phyloP scores from a whole-genome alignment of 345 rosid genomes.

The Ricinus communis region DNA sequence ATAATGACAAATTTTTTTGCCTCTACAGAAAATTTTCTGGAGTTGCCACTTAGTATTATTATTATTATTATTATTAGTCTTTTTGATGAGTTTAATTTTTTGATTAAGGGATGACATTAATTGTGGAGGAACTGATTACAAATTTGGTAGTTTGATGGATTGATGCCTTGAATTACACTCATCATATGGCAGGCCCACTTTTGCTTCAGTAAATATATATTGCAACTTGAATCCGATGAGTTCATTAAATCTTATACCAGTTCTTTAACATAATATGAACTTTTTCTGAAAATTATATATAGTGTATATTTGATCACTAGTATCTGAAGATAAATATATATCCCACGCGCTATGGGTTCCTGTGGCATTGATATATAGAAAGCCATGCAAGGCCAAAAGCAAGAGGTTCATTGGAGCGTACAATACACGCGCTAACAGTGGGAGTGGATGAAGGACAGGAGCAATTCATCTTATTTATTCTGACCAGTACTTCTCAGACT shows the following conservation, averaged over 20 bases:
- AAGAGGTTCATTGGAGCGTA: not conserved
- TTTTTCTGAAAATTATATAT: too few relatives aligned
- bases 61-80: too few relatives aligned
- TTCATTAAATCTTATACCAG: not conserved
- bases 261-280: not conserved
- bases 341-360: not conserved
- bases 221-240: not conserved
- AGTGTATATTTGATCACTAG: too few relatives aligned
- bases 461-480: constrained; percentile 13
- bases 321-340: not conserved
- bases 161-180: not conserved
- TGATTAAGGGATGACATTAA: too few relatives aligned
- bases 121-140: too few relatives aligned
- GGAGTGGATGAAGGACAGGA: not conserved
- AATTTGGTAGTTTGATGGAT: not conserved
- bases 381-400: not conserved
- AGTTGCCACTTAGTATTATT: too few relatives aligned
- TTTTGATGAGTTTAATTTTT: too few relatives aligned
- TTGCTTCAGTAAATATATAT: too few relatives aligned
- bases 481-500: constrained; percentile 22
- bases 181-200: not conserved
- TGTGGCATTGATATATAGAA: too few relatives aligned
- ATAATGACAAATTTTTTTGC: too few relatives aligned
- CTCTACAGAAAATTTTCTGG: too few relatives aligned
- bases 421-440: not conserved